These are phyloP conservation scores for Saksenaea oblongispora DNA, from an alignment of 371 early-diverging fungal species.

Conservation along the genomic window DNA sequence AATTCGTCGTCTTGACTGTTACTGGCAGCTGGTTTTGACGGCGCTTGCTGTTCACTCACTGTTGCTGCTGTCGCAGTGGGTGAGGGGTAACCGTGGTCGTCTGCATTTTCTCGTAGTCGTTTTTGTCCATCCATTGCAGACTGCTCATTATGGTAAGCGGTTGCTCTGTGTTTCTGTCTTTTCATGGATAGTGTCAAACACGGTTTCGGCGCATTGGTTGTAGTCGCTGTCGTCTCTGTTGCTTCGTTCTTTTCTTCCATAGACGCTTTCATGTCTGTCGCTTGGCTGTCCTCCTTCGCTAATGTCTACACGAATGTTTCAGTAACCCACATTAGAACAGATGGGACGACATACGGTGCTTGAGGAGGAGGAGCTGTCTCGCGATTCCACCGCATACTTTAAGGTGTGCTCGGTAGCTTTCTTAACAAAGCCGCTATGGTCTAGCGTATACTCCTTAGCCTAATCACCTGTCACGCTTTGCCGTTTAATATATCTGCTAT, in stretches of 20 bases:
- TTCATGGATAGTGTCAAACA: conserved; percentile 6
- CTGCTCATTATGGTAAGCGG: not conserved
- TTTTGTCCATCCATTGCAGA: not conserved
- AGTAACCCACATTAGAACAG: not conserved
- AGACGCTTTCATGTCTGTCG: not conserved
- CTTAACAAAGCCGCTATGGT: conserved; percentile 29
- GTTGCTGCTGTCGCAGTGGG: not conserved
- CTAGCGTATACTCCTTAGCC: conserved; percentile 48
- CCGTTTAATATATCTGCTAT: no score
- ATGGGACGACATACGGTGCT: not conserved
- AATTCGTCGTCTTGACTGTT: not conserved
- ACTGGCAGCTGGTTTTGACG: not conserved
- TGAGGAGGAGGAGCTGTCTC: not conserved
- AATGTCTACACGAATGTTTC: not conserved
- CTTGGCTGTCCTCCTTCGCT: not conserved
- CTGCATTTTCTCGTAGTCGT: not conserved
- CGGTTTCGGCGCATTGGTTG: not conserved
- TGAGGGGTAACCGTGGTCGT: not conserved
- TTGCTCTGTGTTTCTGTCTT: not conserved
- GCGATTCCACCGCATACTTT: conserved; percentile 27
- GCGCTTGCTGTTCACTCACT: not conserved
- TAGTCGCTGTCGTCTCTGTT: not conserved
- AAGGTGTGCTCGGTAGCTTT: conserved; percentile 43
- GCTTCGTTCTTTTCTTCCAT: not conserved
- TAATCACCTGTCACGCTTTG: conserved; percentile 10